Evolutionary conservation across 768 basidiomycete genomes (phyloP).

Genomic region (Russula foetens): DNA sequence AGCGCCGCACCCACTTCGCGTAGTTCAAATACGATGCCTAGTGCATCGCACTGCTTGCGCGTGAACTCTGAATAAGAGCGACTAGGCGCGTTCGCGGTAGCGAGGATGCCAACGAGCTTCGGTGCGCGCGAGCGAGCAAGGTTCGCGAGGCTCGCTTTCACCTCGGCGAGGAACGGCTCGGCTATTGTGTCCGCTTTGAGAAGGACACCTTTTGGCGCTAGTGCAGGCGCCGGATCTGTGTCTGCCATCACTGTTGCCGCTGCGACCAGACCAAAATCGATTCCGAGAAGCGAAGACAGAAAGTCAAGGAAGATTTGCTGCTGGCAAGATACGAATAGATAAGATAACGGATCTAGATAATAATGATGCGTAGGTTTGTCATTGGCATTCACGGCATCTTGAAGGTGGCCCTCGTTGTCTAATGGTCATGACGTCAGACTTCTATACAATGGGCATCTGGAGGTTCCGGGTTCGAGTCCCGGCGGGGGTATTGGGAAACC

Average conservation of each 20-base stretch:
- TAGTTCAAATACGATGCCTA: constrained; percentile 84
- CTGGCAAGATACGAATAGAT: background rate
- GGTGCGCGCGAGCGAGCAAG: constrained; percentile 28
- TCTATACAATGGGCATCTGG: constrained; percentile 56
- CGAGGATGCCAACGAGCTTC: constrained; percentile 85
- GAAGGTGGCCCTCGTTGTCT: constrained; percentile 66
- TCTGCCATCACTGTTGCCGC: background rate
- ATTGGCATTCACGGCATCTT: background rate
- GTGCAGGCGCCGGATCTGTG: background rate
- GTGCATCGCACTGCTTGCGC: constrained; percentile 76
- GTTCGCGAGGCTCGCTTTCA: constrained; percentile 39
- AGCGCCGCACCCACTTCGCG: constrained; percentile 52
- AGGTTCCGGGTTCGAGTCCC: constrained; percentile 85
- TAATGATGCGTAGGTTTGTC: background rate
- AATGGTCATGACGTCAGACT: constrained; percentile 91
- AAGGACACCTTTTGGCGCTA: constrained; percentile 58
- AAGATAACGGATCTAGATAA: background rate
- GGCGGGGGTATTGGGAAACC: constrained; percentile 47
- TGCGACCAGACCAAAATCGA: background rate
- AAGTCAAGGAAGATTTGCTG: background rate
- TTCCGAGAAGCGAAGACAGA: background rate
- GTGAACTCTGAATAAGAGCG: constrained; percentile 87
- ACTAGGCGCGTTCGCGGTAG: constrained; percentile 75
- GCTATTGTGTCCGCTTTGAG: constrained; percentile 76
- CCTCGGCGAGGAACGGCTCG: constrained; percentile 59